These are phyloP conservation scores for Sungouiella blattae DNA, from an alignment of 805 yeast species.

Conservation along the genomic window DNA sequence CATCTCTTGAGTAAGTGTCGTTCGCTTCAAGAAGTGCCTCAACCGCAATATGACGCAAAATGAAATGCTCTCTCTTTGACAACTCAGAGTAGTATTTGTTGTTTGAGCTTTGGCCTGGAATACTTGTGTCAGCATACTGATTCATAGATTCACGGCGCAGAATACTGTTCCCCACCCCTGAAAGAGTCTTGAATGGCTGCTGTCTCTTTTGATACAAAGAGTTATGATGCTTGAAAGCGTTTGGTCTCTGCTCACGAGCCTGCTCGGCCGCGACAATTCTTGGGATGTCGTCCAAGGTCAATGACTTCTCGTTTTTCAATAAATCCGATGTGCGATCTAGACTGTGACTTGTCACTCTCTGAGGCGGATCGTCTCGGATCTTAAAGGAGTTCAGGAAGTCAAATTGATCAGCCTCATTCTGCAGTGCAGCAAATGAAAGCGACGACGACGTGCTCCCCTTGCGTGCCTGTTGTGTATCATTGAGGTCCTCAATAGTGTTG, in stretches of 20 bases:
- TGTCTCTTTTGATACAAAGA: conserved; percentile 33
- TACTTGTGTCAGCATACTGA: not conserved
- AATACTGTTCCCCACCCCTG: conserved; percentile 1
- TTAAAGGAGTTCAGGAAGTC: conserved; percentile 23
- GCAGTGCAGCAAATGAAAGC: conserved; percentile 24
- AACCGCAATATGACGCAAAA: conserved; percentile 57
- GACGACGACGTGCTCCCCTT: conserved; percentile 25
- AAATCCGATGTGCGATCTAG: conserved; percentile 66
- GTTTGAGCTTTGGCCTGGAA: not conserved
- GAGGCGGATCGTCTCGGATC: conserved; percentile 36
- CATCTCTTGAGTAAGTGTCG: conserved; percentile 26
- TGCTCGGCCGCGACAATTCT: conserved; percentile 96
- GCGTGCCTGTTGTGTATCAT: conserved; percentile 8
- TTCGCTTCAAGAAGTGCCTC: conserved; percentile 43
- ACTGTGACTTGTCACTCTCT: conserved; percentile 26
- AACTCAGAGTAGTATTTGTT: conserved; percentile 62
- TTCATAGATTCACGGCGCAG: not conserved
- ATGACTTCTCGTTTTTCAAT: conserved; percentile 74
- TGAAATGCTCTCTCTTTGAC: conserved; percentile 50
- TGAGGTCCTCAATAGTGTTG: conserved; percentile 16
- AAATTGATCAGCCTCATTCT: conserved; percentile 26
- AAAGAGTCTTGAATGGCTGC: conserved; percentile 21
- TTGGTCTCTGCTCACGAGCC: conserved; percentile 89
- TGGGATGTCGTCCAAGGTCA: conserved; percentile 94
- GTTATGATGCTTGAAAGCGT: conserved; percentile 82